These are phyloP conservation scores for Kodamaea kakaduensis DNA, from an alignment of 805 yeast genomes.

Conservation along the genomic window DNA sequence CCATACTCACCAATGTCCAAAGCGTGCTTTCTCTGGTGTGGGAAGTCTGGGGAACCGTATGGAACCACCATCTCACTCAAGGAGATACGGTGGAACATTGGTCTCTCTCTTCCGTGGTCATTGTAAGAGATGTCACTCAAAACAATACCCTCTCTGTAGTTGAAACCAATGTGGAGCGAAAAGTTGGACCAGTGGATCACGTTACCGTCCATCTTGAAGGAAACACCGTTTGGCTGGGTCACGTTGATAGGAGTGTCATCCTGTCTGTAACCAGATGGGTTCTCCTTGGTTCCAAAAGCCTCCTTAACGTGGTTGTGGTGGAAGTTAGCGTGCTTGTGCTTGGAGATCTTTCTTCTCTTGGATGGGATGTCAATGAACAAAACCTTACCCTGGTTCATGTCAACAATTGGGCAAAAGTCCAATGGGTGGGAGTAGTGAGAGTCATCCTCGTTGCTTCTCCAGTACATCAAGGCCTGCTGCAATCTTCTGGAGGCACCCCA, in stretches of 20 bases:
- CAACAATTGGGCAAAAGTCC: conserved; percentile 80
- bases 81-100: conserved; percentile 75
- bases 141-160: conserved; percentile 82
- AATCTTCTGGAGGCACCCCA: conserved; percentile 74
- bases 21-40: conserved; percentile 83
- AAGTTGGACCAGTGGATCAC: conserved; percentile 75
- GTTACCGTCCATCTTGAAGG: conserved; percentile 67
- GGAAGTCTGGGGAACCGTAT: conserved; percentile 73
- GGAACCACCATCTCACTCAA: conserved; percentile 83
- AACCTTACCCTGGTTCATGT: conserved; percentile 64
- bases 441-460: conserved; percentile 72
- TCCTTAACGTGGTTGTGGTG: conserved; percentile 61
- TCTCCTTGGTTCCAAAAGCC: conserved; percentile 49
- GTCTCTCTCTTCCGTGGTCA: conserved; percentile 70
- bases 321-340: conserved; percentile 65
- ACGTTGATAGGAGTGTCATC: conserved; percentile 64
- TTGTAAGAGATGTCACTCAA: conserved; percentile 68
- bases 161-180: conserved; percentile 76
- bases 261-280: conserved; percentile 51
- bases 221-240: conserved; percentile 80
- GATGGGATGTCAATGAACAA: conserved; percentile 73
- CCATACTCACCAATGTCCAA: conserved; percentile 86
- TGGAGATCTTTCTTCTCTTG: conserved; percentile 67
- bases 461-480: conserved; percentile 79
- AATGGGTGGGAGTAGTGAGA: conserved; percentile 72